A percentile compares a stretch with the other conserved stretches of the same genome.
Evolutionary conservation across 148 eudicot genomes (phyloP).

Genomic region (Dysphania ambrosioides): DNA sequence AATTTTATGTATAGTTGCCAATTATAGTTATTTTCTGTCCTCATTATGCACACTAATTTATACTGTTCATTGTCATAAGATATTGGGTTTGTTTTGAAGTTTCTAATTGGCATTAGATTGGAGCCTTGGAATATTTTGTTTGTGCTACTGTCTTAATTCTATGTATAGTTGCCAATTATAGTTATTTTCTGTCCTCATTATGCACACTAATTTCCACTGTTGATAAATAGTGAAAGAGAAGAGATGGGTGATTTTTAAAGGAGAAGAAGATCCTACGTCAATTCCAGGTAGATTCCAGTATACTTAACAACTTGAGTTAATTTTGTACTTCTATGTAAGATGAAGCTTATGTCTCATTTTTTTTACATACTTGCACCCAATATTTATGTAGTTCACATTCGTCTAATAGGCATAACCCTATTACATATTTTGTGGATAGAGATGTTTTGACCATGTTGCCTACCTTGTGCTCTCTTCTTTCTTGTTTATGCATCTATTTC

Average conservation of each 20-base stretch:
- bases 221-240: conserved; percentile 74
- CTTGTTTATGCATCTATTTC: conserved; percentile 7
- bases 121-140: neutral
- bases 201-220: conserved; percentile 9
- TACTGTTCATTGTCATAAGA: neutral
- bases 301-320: neutral
- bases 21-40: neutral
- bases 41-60: conserved; percentile 4
- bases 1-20: neutral
- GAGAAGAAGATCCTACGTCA: conserved; percentile 83
- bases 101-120: neutral
- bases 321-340: conserved; percentile 1
- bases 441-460: neutral
- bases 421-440: neutral
- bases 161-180: neutral
- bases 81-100: neutral
- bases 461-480: neutral
- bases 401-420: neutral
- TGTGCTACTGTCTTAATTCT: neutral
- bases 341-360: neutral
- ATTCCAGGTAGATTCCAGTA: conserved; percentile 58
- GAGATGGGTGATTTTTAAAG: conserved; percentile 83
- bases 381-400: neutral
- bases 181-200: neutral
- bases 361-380: neutral